These are phyloP conservation scores for Hawksworthiomyces lignivorus DNA, from an alignment of 2,329 filamentous ascomycete species.

Conservation along the genomic window DNA sequence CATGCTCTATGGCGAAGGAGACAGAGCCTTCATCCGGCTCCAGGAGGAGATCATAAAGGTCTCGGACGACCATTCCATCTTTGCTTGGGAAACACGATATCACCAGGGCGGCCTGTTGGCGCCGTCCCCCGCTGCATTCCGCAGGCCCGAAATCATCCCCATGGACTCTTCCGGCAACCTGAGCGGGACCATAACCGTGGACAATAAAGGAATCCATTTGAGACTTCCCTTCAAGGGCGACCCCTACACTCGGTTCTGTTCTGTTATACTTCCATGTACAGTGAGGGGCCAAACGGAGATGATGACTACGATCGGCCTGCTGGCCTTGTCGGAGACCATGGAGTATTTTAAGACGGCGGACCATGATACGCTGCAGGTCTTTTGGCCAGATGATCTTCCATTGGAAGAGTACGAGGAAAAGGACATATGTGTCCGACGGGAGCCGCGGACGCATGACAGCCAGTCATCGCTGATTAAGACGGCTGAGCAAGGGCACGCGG, in stretches of 20 bases:
- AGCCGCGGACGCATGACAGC: too few relatives aligned
- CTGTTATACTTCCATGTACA: not conserved
- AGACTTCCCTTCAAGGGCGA: not conserved
- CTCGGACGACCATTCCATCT: not conserved
- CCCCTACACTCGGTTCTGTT: too few relatives aligned
- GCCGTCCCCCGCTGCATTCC: not conserved
- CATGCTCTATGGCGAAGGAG: too few relatives aligned
- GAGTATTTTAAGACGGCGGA: not conserved
- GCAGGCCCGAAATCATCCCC: not conserved
- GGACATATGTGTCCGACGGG: too few relatives aligned
- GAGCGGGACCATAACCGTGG: not conserved
- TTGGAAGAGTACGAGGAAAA: too few relatives aligned
- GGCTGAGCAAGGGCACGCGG: not conserved
- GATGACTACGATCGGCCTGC: not conserved
- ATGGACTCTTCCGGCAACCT: not conserved
- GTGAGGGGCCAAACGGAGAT: not conserved
- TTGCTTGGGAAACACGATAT: not conserved
- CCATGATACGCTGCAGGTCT: not conserved
- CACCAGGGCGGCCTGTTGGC: too few relatives aligned
- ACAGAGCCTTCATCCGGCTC: too few relatives aligned
- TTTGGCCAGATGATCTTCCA: too few relatives aligned
- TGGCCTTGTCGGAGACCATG: not conserved
- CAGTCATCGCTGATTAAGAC: too few relatives aligned
- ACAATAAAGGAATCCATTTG: not conserved
- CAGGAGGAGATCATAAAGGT: not conserved